These are phyloP conservation scores for Tillandsia fasciculata DNA, from an alignment of 176 grass and related monocot species.

Conservation along the genomic window DNA sequence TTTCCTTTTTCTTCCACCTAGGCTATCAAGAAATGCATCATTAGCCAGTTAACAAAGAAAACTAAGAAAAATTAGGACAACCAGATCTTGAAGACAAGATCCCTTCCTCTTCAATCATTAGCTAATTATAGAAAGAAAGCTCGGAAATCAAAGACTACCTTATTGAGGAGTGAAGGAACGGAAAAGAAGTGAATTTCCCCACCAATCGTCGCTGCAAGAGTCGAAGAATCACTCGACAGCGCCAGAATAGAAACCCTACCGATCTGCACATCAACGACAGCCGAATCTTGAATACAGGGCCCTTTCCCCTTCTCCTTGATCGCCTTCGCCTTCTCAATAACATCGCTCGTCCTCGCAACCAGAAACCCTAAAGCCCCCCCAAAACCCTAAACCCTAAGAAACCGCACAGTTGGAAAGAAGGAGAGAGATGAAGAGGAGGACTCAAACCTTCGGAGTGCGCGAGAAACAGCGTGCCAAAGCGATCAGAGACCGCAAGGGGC, in stretches of 20 bases:
- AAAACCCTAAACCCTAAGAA: slow-evolving; percentile 1
- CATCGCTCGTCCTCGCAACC: slow-evolving; percentile 56
- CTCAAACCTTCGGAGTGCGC: slow-evolving; percentile 42
- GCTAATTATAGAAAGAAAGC: not conserved
- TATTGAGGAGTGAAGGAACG: slow-evolving; percentile 45
- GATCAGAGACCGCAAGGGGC: slow-evolving; percentile 65
- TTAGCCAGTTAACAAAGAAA: not conserved
- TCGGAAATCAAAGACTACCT: slow-evolving; percentile 22
- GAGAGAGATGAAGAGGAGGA: not conserved
- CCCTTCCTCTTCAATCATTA: not conserved
- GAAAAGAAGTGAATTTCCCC: slow-evolving; percentile 75
- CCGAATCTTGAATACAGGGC: slow-evolving; percentile 50
- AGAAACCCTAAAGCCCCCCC: slow-evolving; percentile 51
- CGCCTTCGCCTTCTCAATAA: slow-evolving; percentile 58
- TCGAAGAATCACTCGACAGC: slow-evolving; percentile 56
- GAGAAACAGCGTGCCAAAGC: slow-evolving; percentile 58
- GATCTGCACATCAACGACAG: slow-evolving; percentile 51
- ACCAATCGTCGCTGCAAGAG: slow-evolving; percentile 40
- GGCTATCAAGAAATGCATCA: not conserved
- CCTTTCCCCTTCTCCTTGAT: slow-evolving; percentile 62
- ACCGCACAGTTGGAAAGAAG: too few species aligned
- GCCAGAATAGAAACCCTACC: slow-evolving; percentile 54
- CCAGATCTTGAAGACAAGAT: too few species aligned
- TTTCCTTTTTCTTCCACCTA: too few species aligned
- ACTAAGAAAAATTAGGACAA: too few species aligned